Conservation (phyloP, 2,329 filamentous ascomycete species). For the Exserohilum turcica region DNA sequence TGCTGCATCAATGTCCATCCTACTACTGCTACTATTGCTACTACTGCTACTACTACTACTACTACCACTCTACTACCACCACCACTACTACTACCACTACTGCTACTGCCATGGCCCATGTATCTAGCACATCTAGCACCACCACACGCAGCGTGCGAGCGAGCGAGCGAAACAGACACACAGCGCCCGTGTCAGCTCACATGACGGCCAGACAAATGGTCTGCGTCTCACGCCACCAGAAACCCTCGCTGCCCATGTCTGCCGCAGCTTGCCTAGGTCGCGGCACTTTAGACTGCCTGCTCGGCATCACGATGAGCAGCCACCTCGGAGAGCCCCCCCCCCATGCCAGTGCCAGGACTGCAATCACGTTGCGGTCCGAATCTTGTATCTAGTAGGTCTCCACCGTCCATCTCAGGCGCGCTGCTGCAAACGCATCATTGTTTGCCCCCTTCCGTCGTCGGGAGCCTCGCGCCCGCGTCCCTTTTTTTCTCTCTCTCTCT, state of each 20-base stretch:
- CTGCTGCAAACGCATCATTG: slow-evolving; percentile 3
- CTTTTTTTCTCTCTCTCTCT: too few relatives aligned
- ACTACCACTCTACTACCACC: too few relatives aligned
- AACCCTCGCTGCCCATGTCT: not conserved
- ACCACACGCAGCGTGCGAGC: not conserved
- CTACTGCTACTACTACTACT: too few relatives aligned
- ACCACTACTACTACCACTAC: too few relatives aligned
- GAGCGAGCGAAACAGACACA: too few relatives aligned
- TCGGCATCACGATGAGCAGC: slow-evolving; percentile 8
- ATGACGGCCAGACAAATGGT: not conserved
- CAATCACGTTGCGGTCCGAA: slow-evolving; percentile 12
- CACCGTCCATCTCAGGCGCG: not conserved
- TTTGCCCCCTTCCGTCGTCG: not conserved
- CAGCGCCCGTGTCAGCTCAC: not conserved
- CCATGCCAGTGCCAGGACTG: too few relatives aligned
- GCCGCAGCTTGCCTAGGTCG: slow-evolving; percentile 5
- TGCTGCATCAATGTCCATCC: too few relatives aligned
- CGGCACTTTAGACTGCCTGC: slow-evolving; percentile 5
- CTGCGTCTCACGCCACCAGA: not conserved
- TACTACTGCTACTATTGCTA: too few relatives aligned
- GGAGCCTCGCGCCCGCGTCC: slow-evolving; percentile 2
- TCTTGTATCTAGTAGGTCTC: slow-evolving; percentile 1
- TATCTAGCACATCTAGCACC: not conserved
- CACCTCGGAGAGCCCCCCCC: slow-evolving; percentile 4
- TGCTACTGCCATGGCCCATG: too few relatives aligned